Percentiles rank a stretch among this genome's conserved stretches.
phyloP scores from a whole-genome alignment of 306 rosid genomes.

The Chamaecrista fasciculata region DNA sequence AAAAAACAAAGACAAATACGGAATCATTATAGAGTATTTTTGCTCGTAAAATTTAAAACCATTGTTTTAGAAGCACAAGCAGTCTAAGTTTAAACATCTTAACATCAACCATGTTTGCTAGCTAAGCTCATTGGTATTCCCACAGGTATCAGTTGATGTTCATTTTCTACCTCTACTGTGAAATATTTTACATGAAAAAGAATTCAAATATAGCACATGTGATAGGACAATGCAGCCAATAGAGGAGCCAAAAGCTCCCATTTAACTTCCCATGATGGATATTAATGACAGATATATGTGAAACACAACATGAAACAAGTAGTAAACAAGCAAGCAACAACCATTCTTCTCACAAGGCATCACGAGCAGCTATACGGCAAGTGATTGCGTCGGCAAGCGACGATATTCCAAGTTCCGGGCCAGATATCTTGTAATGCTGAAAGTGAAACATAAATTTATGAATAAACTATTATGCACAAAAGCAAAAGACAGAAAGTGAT shows the following conservation, averaged over 20 bases:
- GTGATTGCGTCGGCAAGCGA: conserved; percentile 75
- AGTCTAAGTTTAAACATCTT: background rate
- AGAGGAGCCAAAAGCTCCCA: conserved; percentile 17
- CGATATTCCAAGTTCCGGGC: conserved; percentile 65
- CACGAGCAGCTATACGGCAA: conserved; percentile 78
- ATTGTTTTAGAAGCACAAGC: background rate
- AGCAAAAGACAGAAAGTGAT: background rate
- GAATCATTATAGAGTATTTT: background rate
- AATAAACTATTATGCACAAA: conserved; percentile 17
- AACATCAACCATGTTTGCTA: background rate
- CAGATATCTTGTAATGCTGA: conserved; percentile 83
- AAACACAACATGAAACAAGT: background rate
- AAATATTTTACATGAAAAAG: background rate
- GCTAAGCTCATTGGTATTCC: background rate
- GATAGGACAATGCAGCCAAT: background rate
- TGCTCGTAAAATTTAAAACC: background rate
- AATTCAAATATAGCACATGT: background rate
- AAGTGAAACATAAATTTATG: conserved; percentile 46
- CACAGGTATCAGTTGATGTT: background rate
- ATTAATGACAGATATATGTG: background rate
- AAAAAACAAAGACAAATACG: background rate
- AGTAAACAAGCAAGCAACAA: conserved; percentile 19
- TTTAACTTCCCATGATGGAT: background rate
- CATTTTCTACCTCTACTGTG: background rate
- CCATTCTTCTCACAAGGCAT: conserved; percentile 61